Evolutionary conservation across 257 asterid genomes (phyloP).

Genomic region (Jacaranda copaia): DNA sequence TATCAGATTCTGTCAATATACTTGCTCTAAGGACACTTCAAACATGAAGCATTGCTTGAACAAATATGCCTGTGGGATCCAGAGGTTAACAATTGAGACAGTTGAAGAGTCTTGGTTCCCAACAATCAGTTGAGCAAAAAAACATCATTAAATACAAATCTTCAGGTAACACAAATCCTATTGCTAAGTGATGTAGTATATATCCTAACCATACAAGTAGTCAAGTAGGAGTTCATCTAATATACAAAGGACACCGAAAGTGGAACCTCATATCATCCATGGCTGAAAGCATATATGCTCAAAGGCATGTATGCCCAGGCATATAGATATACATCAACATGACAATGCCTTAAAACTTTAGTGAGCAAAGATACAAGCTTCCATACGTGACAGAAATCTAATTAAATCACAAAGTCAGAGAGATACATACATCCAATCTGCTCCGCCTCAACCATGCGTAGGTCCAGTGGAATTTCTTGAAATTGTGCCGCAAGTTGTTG

Average conservation of each 20-base stretch:
- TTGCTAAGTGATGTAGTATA: too few relatives aligned
- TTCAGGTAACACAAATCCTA: too few relatives aligned
- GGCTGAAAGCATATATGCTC: neutral
- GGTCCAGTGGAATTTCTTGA: conserved; percentile 90
- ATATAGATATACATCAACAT: neutral
- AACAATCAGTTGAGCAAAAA: too few relatives aligned
- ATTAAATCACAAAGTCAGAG: neutral
- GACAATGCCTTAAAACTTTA: neutral
- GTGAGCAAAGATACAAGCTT: neutral
- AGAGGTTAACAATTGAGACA: too few relatives aligned
- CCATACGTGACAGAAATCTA: neutral
- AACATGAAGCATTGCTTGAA: neutral
- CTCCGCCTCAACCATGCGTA: conserved; percentile 95
- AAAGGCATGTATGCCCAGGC: neutral
- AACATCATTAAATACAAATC: too few relatives aligned
- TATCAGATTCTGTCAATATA: neutral
- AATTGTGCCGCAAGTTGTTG: conserved; percentile 93
- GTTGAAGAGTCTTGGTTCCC: too few relatives aligned
- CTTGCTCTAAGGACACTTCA: conserved; percentile 15
- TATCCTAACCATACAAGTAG: too few relatives aligned
- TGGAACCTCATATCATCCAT: neutral
- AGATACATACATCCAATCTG: conserved; percentile 80
- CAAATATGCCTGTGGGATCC: too few relatives aligned
- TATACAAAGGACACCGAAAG: neutral
- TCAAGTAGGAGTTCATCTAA: too few relatives aligned